Evolutionary conservation across 1,284 basidiomycete genomes (phyloP), one percentile per base, ranked within the genome.

Genomic region (Ustilago shanxiensis): DNA sequence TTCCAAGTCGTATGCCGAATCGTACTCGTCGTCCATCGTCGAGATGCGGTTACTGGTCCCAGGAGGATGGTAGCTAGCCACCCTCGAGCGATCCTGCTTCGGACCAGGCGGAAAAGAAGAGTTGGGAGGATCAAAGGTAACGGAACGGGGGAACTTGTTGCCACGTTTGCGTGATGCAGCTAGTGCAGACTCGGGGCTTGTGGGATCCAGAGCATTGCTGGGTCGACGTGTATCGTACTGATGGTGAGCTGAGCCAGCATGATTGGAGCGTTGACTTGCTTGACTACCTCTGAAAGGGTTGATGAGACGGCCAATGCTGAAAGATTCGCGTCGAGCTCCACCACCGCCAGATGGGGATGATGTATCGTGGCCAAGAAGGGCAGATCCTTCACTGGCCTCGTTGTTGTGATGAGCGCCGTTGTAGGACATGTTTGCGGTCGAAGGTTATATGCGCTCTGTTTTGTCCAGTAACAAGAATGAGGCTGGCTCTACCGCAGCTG

Each of bases 61-160:
- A 20, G 73, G 54, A 5, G 69, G 70, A 44, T 72, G 74, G 50
- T 77, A 72, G 55, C 58, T 62, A 8, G 68, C 51, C 31, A 63
- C 63, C 31, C 70, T 44, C 6, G 54, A 49, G 5, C 59, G 61
- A 20, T 69, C 69, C 22, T 67, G 53, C 22, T 68, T 67, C 18
- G 73, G 47, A 14, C 69, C 73, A 18, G 74, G 74, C 2, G 74
- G 74, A 54, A 77, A 77, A 18, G 74, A 77, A 2, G 74, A 77
- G 44, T 72, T 53, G 14, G 70, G 66, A 13, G 74, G 49, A 29
- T 77, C 66, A n/a, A 77, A 77, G 24, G 74, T 72, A 56, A 77
- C 74, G 26, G 74, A 72, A 9, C 74, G 55, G 20, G 66, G 65
- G 18, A 69, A 72, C 41, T 62, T 68, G 58, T 49, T 66, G 51